Evolutionary conservation across 768 basidiomycete genomes (phyloP), one percentile per base, ranked within the genome.

Genomic region (Vararia minispora): DNA sequence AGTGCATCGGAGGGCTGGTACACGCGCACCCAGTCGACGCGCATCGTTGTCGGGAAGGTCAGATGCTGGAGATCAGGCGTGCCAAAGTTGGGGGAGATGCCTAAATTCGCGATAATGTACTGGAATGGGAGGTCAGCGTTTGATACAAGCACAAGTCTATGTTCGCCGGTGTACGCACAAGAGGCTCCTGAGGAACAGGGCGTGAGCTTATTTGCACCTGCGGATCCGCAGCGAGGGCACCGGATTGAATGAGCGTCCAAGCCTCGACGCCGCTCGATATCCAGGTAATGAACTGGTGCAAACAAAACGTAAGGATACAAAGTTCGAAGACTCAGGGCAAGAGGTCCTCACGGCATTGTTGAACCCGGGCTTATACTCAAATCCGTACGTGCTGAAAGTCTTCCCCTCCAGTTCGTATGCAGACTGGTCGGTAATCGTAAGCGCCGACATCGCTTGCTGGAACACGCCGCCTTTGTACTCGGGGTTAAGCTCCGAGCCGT

Each of bases 401-500:
- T 57, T 57, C 6, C 52, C 54, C 14, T 36, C 52, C 16, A 26
- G 50, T 52, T 47, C 47, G 49, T 68, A 69, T 49, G 62, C 21
- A 0, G 33, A 20, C 10, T 29, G 41, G 10, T 45, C 17, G 12
- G 85, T 85, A 9, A 47, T 42, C 0, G 79, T 69, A 11, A 89
- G 63, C n/a, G 63, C 77, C 4, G 87, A 90, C 0, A 80, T 80
- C 3, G 88, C 81, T 52, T 92, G 86, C 56, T 94, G 91, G 53
- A 72, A 85, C 8, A 69, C 70, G 33, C 81, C 83, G 30, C 91
- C 91, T 13, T 60, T 66, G 53, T 84, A 90, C 5, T n/a, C n/a
- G n/a, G 71, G 42, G 51, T 89, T 89, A 28, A 78, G 56, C 17
- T 48, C 39, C 0, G 78, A 76, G 14, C 87, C 86, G 37, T 69